phyloP scores from a whole-genome alignment of 108 stramenopile genomes.

The Nannochloropsis granulata region DNA sequence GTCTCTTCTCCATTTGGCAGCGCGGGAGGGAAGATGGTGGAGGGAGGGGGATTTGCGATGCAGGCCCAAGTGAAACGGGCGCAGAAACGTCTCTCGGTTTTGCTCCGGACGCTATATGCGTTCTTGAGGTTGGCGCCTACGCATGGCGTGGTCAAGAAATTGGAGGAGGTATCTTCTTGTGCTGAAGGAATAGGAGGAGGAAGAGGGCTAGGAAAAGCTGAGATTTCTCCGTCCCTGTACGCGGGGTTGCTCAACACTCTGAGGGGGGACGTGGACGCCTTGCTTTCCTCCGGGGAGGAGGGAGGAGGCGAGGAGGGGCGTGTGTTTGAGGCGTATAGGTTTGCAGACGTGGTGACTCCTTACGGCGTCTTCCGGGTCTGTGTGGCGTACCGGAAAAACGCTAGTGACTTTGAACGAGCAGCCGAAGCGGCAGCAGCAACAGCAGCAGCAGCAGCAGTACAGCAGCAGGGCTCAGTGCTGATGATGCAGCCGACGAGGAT shows the following conservation, averaged over 20 bases:
- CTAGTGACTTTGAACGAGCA: neutral
- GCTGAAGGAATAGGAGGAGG: neutral
- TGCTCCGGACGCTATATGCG: neutral
- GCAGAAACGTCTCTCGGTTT: neutral
- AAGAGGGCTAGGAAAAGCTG: neutral
- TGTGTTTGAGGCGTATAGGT: neutral
- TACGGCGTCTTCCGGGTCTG: neutral
- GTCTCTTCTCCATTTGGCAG: neutral
- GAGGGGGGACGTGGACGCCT: neutral
- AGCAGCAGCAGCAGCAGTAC: neutral
- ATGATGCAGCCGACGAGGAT: neutral
- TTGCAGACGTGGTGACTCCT: neutral
- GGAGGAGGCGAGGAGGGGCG: neutral
- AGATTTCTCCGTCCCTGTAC: neutral
- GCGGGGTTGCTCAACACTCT: neutral
- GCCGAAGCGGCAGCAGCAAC: neutral
- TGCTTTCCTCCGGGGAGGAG: neutral
- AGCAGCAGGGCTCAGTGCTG: neutral
- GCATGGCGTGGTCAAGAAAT: neutral
- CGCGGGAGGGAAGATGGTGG: neutral
- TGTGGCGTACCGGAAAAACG: neutral
- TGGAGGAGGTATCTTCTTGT: neutral
- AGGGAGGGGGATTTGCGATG: neutral
- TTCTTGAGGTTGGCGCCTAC: neutral
- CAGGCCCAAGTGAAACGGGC: neutral